Percentiles rank a stretch among this genome's conserved stretches.
These are phyloP conservation scores for Glycine latifolia DNA, from an alignment of 306 rosid species.

Conservation along the genomic window DNA sequence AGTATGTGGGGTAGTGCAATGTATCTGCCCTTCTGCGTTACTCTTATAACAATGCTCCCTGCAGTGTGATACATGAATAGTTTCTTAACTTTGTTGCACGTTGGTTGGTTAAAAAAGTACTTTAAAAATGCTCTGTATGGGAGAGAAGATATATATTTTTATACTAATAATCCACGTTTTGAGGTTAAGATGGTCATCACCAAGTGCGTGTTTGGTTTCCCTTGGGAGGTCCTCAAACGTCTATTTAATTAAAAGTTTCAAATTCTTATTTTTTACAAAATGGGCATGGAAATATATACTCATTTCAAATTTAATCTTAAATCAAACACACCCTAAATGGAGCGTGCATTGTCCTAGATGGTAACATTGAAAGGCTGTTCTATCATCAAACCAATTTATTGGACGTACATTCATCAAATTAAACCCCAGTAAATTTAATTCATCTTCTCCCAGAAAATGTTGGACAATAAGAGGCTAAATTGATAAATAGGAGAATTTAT, in stretches of 20 bases:
- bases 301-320: too few relatives aligned
- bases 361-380: not conserved
- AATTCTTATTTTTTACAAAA: too few relatives aligned
- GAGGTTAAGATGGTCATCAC: not conserved
- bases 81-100: not conserved
- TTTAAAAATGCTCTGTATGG: not conserved
- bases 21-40: not conserved
- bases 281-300: too few relatives aligned
- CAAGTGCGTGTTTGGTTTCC: too few relatives aligned
- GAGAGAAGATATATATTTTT: not conserved
- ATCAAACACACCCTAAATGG: not conserved
- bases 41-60: conserved; percentile 28
- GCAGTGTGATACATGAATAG: conserved; percentile 10
- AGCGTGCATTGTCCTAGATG: not conserved
- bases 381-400: not conserved
- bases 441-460: not conserved
- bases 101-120: conserved; percentile 20
- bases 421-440: not conserved
- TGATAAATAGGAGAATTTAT: not conserved
- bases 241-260: too few relatives aligned
- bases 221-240: too few relatives aligned
- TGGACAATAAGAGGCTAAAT: not conserved
- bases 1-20: conserved; percentile 13
- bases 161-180: not conserved
- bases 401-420: not conserved